Percentiles rank a stretch among this genome's conserved stretches.
Conservation (phyloP, 768 basidiomycete species). For the Mycena metata region DNA sequence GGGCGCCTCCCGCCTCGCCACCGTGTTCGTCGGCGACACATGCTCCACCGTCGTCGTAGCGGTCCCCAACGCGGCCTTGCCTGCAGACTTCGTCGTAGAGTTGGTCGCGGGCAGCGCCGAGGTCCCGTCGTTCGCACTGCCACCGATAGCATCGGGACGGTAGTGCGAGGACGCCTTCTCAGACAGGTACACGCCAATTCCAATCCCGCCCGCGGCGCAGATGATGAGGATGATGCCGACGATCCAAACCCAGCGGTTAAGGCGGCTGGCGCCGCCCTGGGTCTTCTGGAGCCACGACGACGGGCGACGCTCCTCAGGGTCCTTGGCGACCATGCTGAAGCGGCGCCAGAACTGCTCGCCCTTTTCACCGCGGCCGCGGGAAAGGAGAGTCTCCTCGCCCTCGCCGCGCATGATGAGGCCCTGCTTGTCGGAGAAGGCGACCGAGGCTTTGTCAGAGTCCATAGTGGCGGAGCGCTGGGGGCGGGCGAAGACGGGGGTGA, state of each 20-base stretch:
- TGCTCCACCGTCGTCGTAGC: too few relatives aligned
- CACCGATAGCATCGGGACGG: constrained; percentile 74
- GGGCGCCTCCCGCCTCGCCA: neutral
- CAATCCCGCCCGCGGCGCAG: constrained; percentile 67
- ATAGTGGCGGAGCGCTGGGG: constrained; percentile 59
- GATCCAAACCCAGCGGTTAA: constrained; percentile 80
- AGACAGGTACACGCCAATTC: constrained; percentile 70
- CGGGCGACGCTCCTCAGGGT: constrained; percentile 57
- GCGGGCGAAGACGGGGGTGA: constrained; percentile 81
- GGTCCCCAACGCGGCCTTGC: constrained; percentile 38
- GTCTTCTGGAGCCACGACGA: constrained; percentile 77
- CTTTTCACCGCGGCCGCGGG: constrained; percentile 71
- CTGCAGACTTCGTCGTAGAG: constrained; percentile 35
- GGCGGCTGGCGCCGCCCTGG: constrained; percentile 61
- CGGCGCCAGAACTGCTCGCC: constrained; percentile 91
- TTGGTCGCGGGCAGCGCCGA: constrained; percentile 33
- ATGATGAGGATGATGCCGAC: constrained; percentile 71
- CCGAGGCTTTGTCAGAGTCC: constrained; percentile 39
- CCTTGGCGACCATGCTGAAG: constrained; percentile 86
- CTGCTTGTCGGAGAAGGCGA: constrained; percentile 46
- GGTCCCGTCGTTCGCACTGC: constrained; percentile 63
- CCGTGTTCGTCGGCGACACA: too few relatives aligned
- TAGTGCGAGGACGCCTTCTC: constrained; percentile 64
- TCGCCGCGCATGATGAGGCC: constrained; percentile 76
- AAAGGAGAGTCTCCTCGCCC: constrained; percentile 75